A percentile compares a stretch with the other conserved stretches of the same genome.
These are phyloP conservation scores for Coccomyxa sp. DNA, from an alignment of 139 green algal genomes.

Conservation along the genomic window DNA sequence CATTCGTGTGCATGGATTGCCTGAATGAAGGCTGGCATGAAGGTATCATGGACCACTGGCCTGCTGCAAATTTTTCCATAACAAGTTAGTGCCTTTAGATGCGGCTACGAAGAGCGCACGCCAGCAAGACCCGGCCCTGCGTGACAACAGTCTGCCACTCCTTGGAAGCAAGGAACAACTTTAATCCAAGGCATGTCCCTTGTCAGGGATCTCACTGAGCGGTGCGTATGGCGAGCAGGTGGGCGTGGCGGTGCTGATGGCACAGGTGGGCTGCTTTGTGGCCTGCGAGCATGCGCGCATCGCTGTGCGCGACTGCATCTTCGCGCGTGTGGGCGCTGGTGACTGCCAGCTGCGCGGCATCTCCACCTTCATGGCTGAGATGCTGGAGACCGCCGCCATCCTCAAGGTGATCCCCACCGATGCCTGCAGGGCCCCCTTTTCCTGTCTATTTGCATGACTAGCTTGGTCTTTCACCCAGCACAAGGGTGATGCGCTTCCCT, in stretches of 20 bases:
- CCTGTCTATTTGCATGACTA: not conserved
- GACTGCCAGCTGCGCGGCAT: slow-evolving; percentile 92
- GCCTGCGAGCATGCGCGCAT: slow-evolving; percentile 78
- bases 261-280: slow-evolving; percentile 93
- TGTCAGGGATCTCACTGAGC: too few species aligned
- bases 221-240: slow-evolving; percentile 43
- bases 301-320: slow-evolving; percentile 88
- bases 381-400: slow-evolving; percentile 93
- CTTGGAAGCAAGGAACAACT: too few species aligned
- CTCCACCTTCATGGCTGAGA: slow-evolving; percentile 99
- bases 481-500: too few species aligned
- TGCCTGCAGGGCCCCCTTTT: not conserved
- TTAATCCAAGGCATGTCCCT: too few species aligned
- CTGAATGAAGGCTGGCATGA: too few species aligned
- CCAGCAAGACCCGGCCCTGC: too few species aligned
- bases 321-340: slow-evolving; percentile 91
- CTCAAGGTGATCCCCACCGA: slow-evolving; percentile 40
- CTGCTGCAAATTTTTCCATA: too few species aligned
- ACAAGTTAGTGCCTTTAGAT: too few species aligned
- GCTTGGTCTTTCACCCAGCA: not conserved
- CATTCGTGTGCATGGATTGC: too few species aligned
- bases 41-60: too few species aligned
- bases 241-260: slow-evolving; percentile 82
- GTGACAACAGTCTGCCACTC: too few species aligned
- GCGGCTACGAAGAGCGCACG: too few species aligned